phyloP scores from a whole-genome alignment of 768 basidiomycete genomes.

The Hygrophoropsis aurantiaca region DNA sequence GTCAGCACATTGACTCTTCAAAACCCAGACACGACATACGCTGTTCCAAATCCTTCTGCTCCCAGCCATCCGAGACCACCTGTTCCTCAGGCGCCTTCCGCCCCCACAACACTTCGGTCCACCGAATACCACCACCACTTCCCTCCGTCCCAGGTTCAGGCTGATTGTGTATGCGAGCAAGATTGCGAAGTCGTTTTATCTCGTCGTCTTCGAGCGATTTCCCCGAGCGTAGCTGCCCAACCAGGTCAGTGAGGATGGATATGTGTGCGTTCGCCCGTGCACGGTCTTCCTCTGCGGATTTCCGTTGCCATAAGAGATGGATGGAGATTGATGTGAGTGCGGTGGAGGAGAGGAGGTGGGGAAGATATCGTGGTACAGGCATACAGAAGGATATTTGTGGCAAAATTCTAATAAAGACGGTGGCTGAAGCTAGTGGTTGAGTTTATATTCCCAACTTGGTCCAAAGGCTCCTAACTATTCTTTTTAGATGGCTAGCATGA shows the following conservation, averaged over 20 bases:
- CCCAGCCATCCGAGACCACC: conserved; percentile 32
- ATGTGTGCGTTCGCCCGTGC: conserved; percentile 55
- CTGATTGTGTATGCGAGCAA: conserved; percentile 42
- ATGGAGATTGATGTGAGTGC: conserved; percentile 68
- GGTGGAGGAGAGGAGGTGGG: conserved; percentile 63
- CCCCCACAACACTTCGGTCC: conserved; percentile 54
- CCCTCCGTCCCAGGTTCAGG: conserved; percentile 6
- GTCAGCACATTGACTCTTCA: neutral
- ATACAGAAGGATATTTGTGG: conserved; percentile 13
- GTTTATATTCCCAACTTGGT: too few species aligned
- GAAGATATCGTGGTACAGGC: conserved; percentile 46
- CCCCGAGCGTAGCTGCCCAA: conserved; percentile 48
- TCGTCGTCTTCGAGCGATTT: conserved; percentile 48
- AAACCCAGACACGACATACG: conserved; percentile 26
- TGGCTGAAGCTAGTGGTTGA: too few species aligned
- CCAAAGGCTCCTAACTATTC: too few species aligned
- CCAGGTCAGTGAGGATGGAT: conserved; percentile 62
- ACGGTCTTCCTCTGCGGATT: conserved; percentile 49
- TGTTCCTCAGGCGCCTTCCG: conserved; percentile 20
- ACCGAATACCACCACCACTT: conserved; percentile 33
- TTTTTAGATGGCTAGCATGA: too few species aligned
- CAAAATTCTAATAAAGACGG: too few species aligned
- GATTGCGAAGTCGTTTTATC: conserved; percentile 50
- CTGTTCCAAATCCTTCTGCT: conserved; percentile 37
- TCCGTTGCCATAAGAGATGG: conserved; percentile 59